phyloP scores from a whole-genome alignment of 1,284 basidiomycete genomes.

The Microstroma glucosiphilum region DNA sequence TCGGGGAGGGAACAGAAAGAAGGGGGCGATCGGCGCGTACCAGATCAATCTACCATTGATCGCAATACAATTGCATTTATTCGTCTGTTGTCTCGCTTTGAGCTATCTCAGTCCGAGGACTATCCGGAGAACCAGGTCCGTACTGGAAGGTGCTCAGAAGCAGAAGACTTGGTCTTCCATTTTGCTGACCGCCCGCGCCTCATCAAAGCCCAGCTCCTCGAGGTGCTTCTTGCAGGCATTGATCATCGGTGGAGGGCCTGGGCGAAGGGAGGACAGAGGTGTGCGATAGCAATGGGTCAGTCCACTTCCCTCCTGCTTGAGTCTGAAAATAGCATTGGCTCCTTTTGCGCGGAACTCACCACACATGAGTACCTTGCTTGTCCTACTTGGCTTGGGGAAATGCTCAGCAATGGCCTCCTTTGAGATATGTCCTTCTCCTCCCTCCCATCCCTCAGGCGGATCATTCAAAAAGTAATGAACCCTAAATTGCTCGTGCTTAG shows the following conservation, averaged over 20 bases:
- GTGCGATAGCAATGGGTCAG: neutral
- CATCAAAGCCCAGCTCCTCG: conserved; percentile 75
- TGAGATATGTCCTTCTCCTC: conserved; percentile 83
- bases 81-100: no score
- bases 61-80: no score
- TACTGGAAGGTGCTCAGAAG: conserved; percentile 24
- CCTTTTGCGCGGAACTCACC: no score
- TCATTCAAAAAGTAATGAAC: conserved; percentile 88
- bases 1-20: no score
- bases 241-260: conserved; percentile 92
- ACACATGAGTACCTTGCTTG: conserved; percentile 52
- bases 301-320: no score
- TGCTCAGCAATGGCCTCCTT: conserved; percentile 80
- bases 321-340: no score
- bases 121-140: neutral
- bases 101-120: no score
- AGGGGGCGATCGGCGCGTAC: no score
- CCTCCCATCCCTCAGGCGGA: conserved; percentile 75
- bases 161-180: conserved; percentile 60
- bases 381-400: conserved; percentile 40
- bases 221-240: conserved; percentile 94
- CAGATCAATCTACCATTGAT: no score
- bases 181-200: conserved; percentile 67
- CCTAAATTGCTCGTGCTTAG: conserved; percentile 64
- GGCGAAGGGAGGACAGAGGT: conserved; percentile 47